These are phyloP conservation scores for Serendipita sp. DNA, from an alignment of 768 basidiomycete species.

Conservation along the genomic window DNA sequence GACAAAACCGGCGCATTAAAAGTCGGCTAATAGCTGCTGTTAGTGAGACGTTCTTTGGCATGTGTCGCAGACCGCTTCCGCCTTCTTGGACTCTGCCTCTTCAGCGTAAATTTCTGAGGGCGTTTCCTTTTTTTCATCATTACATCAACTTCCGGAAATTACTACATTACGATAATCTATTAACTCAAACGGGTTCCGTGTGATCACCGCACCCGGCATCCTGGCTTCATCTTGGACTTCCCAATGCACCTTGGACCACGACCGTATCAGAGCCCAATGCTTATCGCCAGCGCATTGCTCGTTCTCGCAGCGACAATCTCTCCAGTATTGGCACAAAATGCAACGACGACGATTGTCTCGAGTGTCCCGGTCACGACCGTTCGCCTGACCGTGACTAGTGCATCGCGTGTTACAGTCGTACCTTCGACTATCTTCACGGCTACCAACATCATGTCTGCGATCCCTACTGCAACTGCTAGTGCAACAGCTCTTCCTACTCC, in stretches of 20 bases:
- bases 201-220: background rate
- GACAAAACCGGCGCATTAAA: no score
- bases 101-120: no score
- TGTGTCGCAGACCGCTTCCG: background rate
- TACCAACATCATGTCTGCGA: conserved; percentile 24
- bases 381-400: conserved; percentile 8
- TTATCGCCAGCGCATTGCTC: background rate
- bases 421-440: conserved; percentile 27
- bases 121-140: background rate
- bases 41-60: background rate
- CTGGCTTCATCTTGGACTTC: background rate
- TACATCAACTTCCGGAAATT: no score
- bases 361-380: conserved; percentile 8
- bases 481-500: conserved; percentile 18
- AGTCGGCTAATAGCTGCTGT: background rate
- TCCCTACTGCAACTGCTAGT: conserved; percentile 29
- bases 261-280: background rate
- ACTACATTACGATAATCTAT: no score
- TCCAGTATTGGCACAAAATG: conserved; percentile 1
- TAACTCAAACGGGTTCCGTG: no score
- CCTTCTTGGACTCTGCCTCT: background rate
- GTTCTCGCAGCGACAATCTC: background rate
- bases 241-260: background rate
- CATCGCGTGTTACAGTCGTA: conserved; percentile 15
- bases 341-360: conserved; percentile 1